Evolutionary conservation across 2,329 filamentous ascomycete genomes (phyloP).

Genomic region (Aspergillus sp.): DNA sequence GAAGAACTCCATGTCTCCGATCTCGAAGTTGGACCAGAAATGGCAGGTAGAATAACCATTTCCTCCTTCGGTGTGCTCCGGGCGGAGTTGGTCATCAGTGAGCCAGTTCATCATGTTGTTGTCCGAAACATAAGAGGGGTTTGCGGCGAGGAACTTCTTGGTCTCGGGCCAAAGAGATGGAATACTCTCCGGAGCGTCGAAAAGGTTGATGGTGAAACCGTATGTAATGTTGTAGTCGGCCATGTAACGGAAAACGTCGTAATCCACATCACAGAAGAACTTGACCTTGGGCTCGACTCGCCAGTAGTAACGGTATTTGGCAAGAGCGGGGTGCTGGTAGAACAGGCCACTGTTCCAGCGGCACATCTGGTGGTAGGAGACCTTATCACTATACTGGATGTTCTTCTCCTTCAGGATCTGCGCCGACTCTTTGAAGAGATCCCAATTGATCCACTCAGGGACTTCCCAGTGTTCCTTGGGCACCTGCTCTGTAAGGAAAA

Average conservation of each 20-base stretch:
- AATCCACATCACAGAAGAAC: slow-evolving; percentile 98
- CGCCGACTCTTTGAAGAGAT: slow-evolving; percentile 81
- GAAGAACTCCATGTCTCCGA: slow-evolving; percentile 92
- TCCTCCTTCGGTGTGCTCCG: slow-evolving; percentile 75
- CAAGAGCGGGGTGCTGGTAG: slow-evolving; percentile 89
- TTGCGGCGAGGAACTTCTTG: slow-evolving; percentile 80
- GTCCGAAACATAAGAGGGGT: slow-evolving; percentile 76
- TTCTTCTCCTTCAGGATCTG: slow-evolving; percentile 78
- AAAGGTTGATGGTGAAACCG: slow-evolving; percentile 96
- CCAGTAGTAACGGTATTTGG: slow-evolving; percentile 90
- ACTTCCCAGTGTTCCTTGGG: slow-evolving; percentile 94
- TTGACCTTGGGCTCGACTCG: slow-evolving; percentile 97
- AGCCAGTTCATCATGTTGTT: slow-evolving; percentile 90
- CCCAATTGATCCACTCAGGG: slow-evolving; percentile 87
- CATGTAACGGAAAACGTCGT: slow-evolving; percentile 98
- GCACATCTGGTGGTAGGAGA: slow-evolving; percentile 98
- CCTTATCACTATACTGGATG: slow-evolving; percentile 85
- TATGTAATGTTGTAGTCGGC: slow-evolving; percentile 98
- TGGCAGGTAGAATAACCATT: slow-evolving; percentile 97
- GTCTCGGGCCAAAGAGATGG: slow-evolving; percentile 95
- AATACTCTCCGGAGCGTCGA: slow-evolving; percentile 85
- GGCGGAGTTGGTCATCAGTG: slow-evolving; percentile 72
- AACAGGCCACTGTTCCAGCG: slow-evolving; percentile 98
- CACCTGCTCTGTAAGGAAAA: slow-evolving; percentile 67
- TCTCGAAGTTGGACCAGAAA: slow-evolving; percentile 99